Evolutionary conservation across 1,284 basidiomycete genomes (phyloP).

Genomic region (Cutaneotrichosporon sp.): DNA sequence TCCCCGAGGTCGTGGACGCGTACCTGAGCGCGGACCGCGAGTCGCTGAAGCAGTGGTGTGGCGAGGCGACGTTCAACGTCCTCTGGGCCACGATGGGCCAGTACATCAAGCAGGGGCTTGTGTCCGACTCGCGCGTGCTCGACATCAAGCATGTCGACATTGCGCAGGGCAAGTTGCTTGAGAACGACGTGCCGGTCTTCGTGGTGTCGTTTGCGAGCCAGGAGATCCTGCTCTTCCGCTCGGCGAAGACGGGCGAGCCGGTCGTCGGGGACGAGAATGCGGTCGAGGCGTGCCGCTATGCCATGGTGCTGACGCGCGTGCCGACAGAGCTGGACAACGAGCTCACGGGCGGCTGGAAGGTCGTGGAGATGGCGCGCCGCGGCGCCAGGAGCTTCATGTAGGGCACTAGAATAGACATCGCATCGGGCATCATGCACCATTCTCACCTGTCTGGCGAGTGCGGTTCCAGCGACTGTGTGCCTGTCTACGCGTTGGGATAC

Average conservation of each 20-base stretch:
- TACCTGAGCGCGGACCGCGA: constrained; percentile 86
- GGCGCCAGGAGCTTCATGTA: constrained; percentile 27
- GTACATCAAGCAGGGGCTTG: constrained; percentile 80
- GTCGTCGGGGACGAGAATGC: constrained; percentile 79
- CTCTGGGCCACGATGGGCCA: constrained; percentile 97
- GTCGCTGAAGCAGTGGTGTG: constrained; percentile 83
- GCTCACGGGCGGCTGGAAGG: constrained; percentile 96
- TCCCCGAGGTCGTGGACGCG: constrained; percentile 95
- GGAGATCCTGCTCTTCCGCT: constrained; percentile 87
- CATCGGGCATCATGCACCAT: too few species aligned
- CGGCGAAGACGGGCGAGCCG: constrained; percentile 78
- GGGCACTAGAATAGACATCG: not conserved
- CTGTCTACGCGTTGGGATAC: too few species aligned
- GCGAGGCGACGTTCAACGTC: constrained; percentile 96
- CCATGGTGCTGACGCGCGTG: constrained; percentile 81
- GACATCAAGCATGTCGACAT: constrained; percentile 95
- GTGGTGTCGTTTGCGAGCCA: constrained; percentile 92
- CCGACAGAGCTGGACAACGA: constrained; percentile 83
- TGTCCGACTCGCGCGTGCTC: constrained; percentile 84
- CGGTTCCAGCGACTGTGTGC: too few species aligned
- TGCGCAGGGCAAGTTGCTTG: constrained; percentile 68
- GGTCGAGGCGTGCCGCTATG: constrained; percentile 90
- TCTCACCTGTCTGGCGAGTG: too few species aligned
- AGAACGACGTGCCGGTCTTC: constrained; percentile 83
- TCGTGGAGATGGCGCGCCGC: constrained; percentile 61